These are phyloP conservation scores for Mytilinidion resinicola DNA, from an alignment of 495 filamentous ascomycete species.

Conservation along the genomic window DNA sequence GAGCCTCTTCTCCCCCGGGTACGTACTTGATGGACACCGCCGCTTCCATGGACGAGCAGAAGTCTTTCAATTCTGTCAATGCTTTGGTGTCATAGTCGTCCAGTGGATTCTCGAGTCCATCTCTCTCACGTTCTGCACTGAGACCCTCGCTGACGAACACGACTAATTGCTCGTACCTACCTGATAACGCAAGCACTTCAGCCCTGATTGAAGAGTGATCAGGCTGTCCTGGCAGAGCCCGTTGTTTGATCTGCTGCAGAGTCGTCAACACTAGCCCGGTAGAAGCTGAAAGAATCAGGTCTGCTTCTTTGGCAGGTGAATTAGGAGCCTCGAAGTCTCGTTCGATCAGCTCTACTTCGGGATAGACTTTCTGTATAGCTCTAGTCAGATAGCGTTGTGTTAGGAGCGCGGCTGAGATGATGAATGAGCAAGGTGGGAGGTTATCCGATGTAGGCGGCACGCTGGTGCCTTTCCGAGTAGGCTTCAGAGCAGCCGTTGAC, in stretches of 20 bases:
- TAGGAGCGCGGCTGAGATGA: slow-evolving; percentile 48
- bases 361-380: slow-evolving; percentile 46
- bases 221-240: slow-evolving; percentile 52
- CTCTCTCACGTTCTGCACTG: slow-evolving; percentile 7
- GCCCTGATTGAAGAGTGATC: slow-evolving; percentile 47
- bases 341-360: slow-evolving; percentile 50
- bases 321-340: slow-evolving; percentile 46
- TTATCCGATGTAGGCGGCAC: slow-evolving; percentile 24
- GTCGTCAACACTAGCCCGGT: slow-evolving; percentile 67
- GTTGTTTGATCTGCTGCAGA: slow-evolving; percentile 67
- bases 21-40: slow-evolving; percentile 48
- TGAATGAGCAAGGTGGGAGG: slow-evolving; percentile 34
- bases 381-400: slow-evolving; percentile 40
- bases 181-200: slow-evolving; percentile 49
- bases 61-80: slow-evolving; percentile 50
- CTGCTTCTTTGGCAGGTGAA: slow-evolving; percentile 56
- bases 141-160: slow-evolving; percentile 57
- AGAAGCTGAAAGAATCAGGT: slow-evolving; percentile 65
- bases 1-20: slow-evolving; percentile 50
- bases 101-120: slow-evolving; percentile 11
- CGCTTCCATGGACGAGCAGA: slow-evolving; percentile 40
- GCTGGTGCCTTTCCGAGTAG: neutral
- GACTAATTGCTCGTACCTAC: slow-evolving; percentile 63
- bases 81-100: slow-evolving; percentile 46
- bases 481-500: neutral